Conservation (phyloP, 371 early-diverging fungal genomes). For the Rhizopus stolonifer region DNA sequence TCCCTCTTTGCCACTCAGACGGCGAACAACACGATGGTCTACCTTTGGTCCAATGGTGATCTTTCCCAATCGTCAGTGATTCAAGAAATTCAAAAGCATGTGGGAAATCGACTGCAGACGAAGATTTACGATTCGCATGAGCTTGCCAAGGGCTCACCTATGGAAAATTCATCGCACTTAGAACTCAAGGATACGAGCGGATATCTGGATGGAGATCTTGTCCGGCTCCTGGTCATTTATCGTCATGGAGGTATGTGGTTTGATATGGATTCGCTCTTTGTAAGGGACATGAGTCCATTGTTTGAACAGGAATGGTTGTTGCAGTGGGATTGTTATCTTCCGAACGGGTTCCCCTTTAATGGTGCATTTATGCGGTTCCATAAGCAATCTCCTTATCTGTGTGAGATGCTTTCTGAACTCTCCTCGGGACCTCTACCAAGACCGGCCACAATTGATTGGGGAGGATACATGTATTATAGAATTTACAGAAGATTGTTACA, state of each 20-base stretch:
- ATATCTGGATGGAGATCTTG: conserved; percentile 54
- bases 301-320: conserved; percentile 54
- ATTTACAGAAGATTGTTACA: conserved; percentile 47
- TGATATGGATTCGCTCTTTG: conserved; percentile 55
- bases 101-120: conserved; percentile 38
- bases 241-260: conserved; percentile 60
- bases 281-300: conserved; percentile 51
- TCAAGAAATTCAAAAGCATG: conserved; percentile 34
- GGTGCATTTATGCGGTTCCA: conserved; percentile 58
- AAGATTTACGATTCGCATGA: conserved; percentile 36
- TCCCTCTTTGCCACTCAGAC: conserved; percentile 56
- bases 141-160: conserved; percentile 44
- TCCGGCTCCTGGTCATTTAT: conserved; percentile 49
- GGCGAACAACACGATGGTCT: conserved; percentile 31
- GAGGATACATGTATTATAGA: conserved; percentile 52
- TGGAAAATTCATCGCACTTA: conserved; percentile 45
- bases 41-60: conserved; percentile 56
- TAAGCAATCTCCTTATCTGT: conserved; percentile 48
- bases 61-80: conserved; percentile 34
- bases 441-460: conserved; percentile 52
- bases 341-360: conserved; percentile 51
- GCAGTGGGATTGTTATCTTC: conserved; percentile 60
- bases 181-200: conserved; percentile 46
- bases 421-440: conserved; percentile 52
- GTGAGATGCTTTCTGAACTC: conserved; percentile 53